Base-by-base conservation (phyloP, 352 stramenopile genomes). In the Hyaloperonospora brassicae region DNA sequence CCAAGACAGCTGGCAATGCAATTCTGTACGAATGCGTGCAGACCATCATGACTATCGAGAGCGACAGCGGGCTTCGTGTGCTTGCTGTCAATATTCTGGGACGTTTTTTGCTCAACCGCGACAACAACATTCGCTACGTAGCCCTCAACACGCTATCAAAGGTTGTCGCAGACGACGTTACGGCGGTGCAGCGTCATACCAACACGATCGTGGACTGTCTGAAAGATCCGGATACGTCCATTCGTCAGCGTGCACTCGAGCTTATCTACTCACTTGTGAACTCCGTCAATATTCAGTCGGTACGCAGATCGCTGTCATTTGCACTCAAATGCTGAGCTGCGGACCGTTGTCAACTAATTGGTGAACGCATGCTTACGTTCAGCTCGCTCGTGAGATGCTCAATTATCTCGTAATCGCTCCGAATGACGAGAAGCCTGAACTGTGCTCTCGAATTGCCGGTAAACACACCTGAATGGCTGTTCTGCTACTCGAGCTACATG, bases 101-200 rank as follows among this genome's bases (percentile, higher is more conserved):
- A 46, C 88, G 97, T 34, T 99, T 99, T 64, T 62, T 99, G 45
- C 80, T 98, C 10, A 98, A 99, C 71, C 89, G 96, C 12, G 97
- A 99, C 82, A 99, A 99, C 75, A 99, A 99, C 71, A 99, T 99
- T 72, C 93, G 97, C 21, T 99, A 99, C 65, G 97, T 99, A 31
- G 97, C 97, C 27, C 79, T 99, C 21, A 98, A 98, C 59, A 98
- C 96, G 25, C 77, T 99, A 1, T 92, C 85, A 35, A 95, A 95
- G 65, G 89, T 94, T 21, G 79, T 94, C 35, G 72, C 79, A 1
- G 88, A 95, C 39, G 89, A 98, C 62, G 72, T 89, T n/a, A 75
- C 86, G 9, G 96, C 96, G 9, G 88, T 99, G 45, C 95, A 99
- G 69, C 91, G 96, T 48, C 97, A 99, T 82, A 95, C 96, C 24